Conservation (phyloP, 2,329 filamentous ascomycete genomes). For the Lachnellula subtilissima region DNA sequence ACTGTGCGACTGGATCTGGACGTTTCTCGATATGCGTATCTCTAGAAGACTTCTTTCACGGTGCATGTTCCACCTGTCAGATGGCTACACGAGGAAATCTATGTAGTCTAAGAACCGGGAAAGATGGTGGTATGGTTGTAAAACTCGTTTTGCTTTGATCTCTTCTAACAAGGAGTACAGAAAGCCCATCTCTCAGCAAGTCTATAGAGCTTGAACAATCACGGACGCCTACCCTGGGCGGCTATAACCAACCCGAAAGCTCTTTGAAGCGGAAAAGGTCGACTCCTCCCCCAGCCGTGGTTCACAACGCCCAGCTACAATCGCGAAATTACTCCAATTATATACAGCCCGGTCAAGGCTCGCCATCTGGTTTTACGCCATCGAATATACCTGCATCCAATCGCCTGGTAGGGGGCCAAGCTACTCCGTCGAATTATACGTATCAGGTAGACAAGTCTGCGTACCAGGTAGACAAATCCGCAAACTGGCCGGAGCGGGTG, state of each 20-base stretch:
- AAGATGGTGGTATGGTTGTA: constrained; percentile 8
- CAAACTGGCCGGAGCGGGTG: not conserved
- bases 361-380: not conserved
- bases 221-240: not conserved
- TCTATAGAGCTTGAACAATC: not conserved
- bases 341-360: not conserved
- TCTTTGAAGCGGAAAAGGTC: not conserved
- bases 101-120: constrained; percentile 16
- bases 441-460: not conserved
- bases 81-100: constrained; percentile 20
- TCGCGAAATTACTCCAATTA: not conserved
- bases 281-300: not conserved
- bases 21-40: constrained; percentile 20
- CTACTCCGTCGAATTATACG: not conserved
- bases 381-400: not conserved
- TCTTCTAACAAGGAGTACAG: not conserved
- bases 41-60: constrained; percentile 19
- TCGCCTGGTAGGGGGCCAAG: not conserved
- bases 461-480: not conserved
- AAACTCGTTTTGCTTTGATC: not conserved
- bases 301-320: not conserved
- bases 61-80: constrained; percentile 25
- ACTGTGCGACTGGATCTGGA: constrained; percentile 16
- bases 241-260: not conserved
- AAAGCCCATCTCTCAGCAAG: constrained; percentile 3